Evolutionary conservation across 768 basidiomycete species (phyloP), one percentile per base, ranked within the genome.

Genomic region (Lactifluus piperatus): DNA sequence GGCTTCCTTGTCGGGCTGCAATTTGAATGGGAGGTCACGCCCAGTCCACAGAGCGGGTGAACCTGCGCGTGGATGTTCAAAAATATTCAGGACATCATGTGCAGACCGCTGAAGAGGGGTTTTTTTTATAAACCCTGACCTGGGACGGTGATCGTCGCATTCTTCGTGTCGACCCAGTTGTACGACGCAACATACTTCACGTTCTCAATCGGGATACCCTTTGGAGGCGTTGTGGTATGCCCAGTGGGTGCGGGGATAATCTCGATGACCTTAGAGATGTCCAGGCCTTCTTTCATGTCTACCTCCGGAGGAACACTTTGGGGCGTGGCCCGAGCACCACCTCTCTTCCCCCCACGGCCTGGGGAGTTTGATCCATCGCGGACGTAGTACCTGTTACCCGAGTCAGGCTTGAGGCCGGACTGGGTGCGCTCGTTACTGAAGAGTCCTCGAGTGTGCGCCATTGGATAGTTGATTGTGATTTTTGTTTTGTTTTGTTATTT

Each of bases 21-120:
- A 81, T 7, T 68, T 75, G 64, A 76, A 81, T 1, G 86, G 85
- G 6, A 75, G 65, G 0, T 71, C 51, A n/a, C 64, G 66, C 26
- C 79, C 74, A 4, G 67, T 72, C 86, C 85, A 87, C 54, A 77
- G 69, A 20, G 78, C 76, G 0, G 86, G 84, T 0, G 80, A 81
- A 0, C 84, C 84, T 87, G 59, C 20, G 16, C 24, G 27, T 20
- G 3, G n/a, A n/a, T 16, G 10, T 20, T 20, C 13, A 20, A 39
- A 39, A 7, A 7, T n/a, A n/a, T 52, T 39, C 8, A 13, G n/a
- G 20, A 24, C 7, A 34, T 22, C 2, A 9, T 5, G 6, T 30
- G 34, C 10, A 9, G 7, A 4, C 18, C 18, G 8, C 39, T 27
- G 16, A 56, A 10, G 8, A 24, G 30, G 29, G 30, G 36, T 30